phyloP scores from a whole-genome alignment of 768 basidiomycete species.

The Mycena olivaceomarginata region DNA sequence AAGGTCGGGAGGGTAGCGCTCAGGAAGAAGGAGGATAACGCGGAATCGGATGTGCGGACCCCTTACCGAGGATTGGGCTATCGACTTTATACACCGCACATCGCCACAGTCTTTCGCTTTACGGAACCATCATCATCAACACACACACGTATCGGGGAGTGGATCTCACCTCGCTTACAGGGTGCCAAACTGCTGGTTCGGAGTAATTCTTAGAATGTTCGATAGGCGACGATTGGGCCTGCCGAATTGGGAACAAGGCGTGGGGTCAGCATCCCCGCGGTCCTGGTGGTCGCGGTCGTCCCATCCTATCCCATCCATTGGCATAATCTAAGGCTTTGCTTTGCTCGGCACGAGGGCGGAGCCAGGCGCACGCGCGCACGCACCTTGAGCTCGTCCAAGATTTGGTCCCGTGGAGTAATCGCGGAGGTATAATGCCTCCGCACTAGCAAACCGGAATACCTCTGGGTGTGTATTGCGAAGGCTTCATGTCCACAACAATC shows the following conservation, averaged over 20 bases:
- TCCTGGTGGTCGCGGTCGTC: neutral
- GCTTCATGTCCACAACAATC: neutral
- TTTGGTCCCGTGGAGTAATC: neutral
- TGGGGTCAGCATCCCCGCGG: neutral
- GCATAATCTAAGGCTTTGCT: neutral
- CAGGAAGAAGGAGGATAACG: neutral
- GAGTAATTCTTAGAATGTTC: conserved; percentile 2
- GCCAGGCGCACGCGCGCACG: neutral
- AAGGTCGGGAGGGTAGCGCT: neutral
- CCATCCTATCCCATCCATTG: neutral
- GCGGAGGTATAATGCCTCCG: neutral
- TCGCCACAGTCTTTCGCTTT: neutral
- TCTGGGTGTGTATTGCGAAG: neutral
- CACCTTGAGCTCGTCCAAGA: neutral
- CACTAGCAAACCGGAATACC: neutral
- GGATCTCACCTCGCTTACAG: neutral
- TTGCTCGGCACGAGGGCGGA: neutral
- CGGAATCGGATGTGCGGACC: neutral
- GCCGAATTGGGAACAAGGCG: conserved; percentile 12
- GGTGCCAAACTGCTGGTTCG: neutral
- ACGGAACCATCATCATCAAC: neutral
- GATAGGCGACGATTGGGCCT: neutral
- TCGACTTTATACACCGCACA: neutral
- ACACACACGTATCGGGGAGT: neutral
- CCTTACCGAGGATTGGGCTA: neutral